Conservation (phyloP, 2,329 filamentous ascomycete species). For the Huntiella bhutanensis region DNA sequence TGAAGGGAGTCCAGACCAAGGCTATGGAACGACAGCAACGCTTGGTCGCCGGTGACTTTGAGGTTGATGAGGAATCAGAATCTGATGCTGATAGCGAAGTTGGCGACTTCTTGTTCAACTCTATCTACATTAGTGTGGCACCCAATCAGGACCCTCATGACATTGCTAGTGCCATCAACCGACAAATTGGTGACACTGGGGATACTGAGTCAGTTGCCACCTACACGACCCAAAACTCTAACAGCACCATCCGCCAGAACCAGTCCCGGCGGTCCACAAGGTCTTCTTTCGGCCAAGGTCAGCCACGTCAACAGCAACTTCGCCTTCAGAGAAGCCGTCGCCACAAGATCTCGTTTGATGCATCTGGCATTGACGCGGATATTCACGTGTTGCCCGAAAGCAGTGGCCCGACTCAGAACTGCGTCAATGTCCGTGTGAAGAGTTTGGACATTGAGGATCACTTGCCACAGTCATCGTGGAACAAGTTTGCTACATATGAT, state of each 20-base stretch:
- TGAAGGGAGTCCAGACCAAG: slow-evolving; percentile 69
- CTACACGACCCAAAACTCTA: slow-evolving; percentile 52
- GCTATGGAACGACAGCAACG: slow-evolving; percentile 32
- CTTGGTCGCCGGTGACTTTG: slow-evolving; percentile 18
- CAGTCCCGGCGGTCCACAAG: slow-evolving; percentile 25
- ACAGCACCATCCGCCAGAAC: slow-evolving; percentile 30
- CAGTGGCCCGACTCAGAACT: slow-evolving; percentile 67
- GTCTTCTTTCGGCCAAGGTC: slow-evolving; percentile 15
- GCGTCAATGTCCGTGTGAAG: slow-evolving; percentile 62
- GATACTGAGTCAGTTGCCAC: slow-evolving; percentile 63
- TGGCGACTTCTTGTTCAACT: slow-evolving; percentile 94
- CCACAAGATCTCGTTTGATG: slow-evolving; percentile 90
- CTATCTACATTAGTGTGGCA: slow-evolving; percentile 89
- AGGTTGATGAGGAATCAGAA: slow-evolving; percentile 21
- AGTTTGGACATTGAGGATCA: slow-evolving; percentile 88
- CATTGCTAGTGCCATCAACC: slow-evolving; percentile 67
- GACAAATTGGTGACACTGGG: slow-evolving; percentile 70
- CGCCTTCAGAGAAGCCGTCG: slow-evolving; percentile 68
- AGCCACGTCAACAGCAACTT: slow-evolving; percentile 34
- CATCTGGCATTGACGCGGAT: slow-evolving; percentile 69
- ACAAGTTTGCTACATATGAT: slow-evolving; percentile 91
- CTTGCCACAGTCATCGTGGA: slow-evolving; percentile 90
- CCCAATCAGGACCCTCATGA: slow-evolving; percentile 70
- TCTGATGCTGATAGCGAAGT: slow-evolving; percentile 72
- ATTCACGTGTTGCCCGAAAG: slow-evolving; percentile 60